These are phyloP conservation scores for Colletotrichum neosansevieriae DNA, from an alignment of 2,329 filamentous ascomycete species.

Conservation along the genomic window DNA sequence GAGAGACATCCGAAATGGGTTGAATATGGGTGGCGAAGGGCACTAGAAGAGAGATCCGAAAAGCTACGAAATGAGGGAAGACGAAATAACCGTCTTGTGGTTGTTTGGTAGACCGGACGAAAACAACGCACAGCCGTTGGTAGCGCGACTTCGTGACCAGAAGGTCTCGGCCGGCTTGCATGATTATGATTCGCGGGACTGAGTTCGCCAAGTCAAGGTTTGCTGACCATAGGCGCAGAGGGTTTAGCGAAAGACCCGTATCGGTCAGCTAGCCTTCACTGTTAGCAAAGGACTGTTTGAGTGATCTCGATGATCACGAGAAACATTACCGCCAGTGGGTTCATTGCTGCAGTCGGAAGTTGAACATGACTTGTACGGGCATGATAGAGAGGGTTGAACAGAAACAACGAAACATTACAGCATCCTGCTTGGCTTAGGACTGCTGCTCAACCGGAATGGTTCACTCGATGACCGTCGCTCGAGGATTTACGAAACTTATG, in stretches of 20 bases:
- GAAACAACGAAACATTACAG: too few relatives aligned
- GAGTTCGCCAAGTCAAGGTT: constrained; percentile 29
- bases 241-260: not conserved
- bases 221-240: not conserved
- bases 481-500: not conserved
- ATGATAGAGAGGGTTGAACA: too few relatives aligned
- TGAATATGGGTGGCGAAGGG: too few relatives aligned
- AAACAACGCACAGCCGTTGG: constrained; percentile 6
- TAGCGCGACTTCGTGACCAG: not conserved
- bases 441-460: not conserved
- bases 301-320: too few relatives aligned
- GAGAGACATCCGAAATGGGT: too few relatives aligned
- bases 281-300: too few relatives aligned
- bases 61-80: not conserved
- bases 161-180: not conserved
- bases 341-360: too few relatives aligned
- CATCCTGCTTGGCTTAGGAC: too few relatives aligned
- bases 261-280: not conserved
- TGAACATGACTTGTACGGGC: too few relatives aligned
- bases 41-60: not conserved
- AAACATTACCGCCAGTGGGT: too few relatives aligned
- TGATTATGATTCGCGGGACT: not conserved
- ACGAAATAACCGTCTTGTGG: not conserved
- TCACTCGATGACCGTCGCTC: not conserved
- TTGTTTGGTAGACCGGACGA: constrained; percentile 9